Percentiles rank a stretch among this genome's conserved stretches.
These are phyloP conservation scores for Isatis tinctoria DNA, from an alignment of 345 rosid genomes.

Conservation along the genomic window DNA sequence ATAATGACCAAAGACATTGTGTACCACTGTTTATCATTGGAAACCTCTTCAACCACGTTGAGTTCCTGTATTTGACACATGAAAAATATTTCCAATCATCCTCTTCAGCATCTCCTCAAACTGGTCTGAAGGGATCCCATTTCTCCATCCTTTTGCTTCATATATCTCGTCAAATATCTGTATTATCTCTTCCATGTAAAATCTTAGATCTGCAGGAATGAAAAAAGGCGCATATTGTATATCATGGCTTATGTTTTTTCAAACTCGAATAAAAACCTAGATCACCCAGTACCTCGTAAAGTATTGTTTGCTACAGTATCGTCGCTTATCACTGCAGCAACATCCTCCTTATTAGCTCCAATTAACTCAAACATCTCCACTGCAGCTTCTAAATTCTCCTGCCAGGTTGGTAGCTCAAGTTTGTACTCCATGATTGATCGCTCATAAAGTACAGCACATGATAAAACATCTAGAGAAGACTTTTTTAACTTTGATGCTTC, in stretches of 20 bases:
- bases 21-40: neutral
- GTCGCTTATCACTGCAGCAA: conserved; percentile 54
- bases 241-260: neutral
- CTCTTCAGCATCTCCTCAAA: conserved; percentile 63
- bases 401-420: conserved; percentile 66
- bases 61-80: conserved; percentile 43
- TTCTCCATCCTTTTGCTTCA: conserved; percentile 63
- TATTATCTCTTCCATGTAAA: conserved; percentile 65
- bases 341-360: conserved; percentile 61
- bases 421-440: conserved; percentile 81
- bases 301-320: conserved; percentile 53
- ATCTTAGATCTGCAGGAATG: conserved; percentile 51
- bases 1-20: conserved; percentile 14
- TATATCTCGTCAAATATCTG: conserved; percentile 78
- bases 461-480: conserved; percentile 68
- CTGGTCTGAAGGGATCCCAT: conserved; percentile 55
- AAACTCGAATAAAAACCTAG: neutral
- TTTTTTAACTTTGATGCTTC: conserved; percentile 54
- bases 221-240: neutral
- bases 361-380: conserved; percentile 74
- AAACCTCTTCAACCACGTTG: conserved; percentile 16
- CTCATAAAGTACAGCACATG: conserved; percentile 88
- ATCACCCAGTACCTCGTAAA: conserved; percentile 48
- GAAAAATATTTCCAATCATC: conserved; percentile 49
- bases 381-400: conserved; percentile 68